Conservation (phyloP, 2,329 filamentous ascomycete species). For the Mycosphaerelloides madeirae region DNA sequence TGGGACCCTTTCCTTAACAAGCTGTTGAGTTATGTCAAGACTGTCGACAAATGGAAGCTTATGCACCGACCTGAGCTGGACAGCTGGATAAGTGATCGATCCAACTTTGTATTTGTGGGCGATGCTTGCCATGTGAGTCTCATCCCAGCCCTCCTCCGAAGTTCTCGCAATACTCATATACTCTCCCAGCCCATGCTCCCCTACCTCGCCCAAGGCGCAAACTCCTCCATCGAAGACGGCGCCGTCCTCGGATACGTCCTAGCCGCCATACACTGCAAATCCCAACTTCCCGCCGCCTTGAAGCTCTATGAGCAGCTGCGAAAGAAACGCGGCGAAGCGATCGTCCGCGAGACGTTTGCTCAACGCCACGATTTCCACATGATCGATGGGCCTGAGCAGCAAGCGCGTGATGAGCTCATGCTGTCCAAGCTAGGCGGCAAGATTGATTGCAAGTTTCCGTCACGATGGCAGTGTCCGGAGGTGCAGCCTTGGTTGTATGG, state of each 20-base stretch:
- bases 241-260: constrained; percentile 59
- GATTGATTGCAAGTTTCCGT: constrained; percentile 54
- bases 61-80: constrained; percentile 54
- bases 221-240: constrained; percentile 64
- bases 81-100: constrained; percentile 51
- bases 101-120: constrained; percentile 50
- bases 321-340: constrained; percentile 48
- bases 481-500: constrained; percentile 62
- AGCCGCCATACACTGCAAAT: constrained; percentile 43
- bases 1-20: constrained; percentile 59
- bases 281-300: constrained; percentile 38
- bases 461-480: constrained; percentile 58
- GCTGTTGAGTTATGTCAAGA: constrained; percentile 50
- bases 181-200: constrained; percentile 13
- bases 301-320: constrained; percentile 43
- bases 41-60: constrained; percentile 65
- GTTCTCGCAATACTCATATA: background rate
- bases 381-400: constrained; percentile 52
- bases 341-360: constrained; percentile 60
- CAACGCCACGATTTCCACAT: constrained; percentile 40
- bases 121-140: constrained; percentile 52
- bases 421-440: constrained; percentile 51
- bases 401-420: constrained; percentile 55
- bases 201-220: constrained; percentile 57
- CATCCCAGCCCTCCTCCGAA: background rate